A percentile compares a stretch with the other conserved stretches of the same genome.
Evolutionary conservation across 2,329 filamentous ascomycete genomes (phyloP).

Genomic region (Pseudophaeomoniella oleicola): DNA sequence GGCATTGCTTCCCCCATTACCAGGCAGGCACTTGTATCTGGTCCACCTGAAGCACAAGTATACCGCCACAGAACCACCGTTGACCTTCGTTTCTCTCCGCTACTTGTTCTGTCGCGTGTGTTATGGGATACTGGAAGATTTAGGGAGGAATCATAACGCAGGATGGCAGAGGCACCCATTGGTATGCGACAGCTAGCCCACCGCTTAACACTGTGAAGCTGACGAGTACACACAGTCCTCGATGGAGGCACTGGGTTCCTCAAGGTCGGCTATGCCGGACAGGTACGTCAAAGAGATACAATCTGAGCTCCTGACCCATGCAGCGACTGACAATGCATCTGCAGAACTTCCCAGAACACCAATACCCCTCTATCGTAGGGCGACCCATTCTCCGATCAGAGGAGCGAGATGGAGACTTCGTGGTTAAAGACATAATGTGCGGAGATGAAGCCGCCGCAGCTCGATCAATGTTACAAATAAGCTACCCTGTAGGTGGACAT

Average conservation of each 20-base stretch:
- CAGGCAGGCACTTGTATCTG: no score
- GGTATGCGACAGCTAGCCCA: constrained; percentile 18
- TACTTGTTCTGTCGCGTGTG: no score
- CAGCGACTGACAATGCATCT: constrained; percentile 1
- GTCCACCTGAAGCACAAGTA: no score
- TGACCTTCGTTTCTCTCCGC: neutral
- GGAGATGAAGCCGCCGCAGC: constrained; percentile 94
- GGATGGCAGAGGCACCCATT: constrained; percentile 35
- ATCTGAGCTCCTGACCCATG: constrained; percentile 1
- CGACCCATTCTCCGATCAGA: constrained; percentile 94
- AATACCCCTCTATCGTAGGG: constrained; percentile 96
- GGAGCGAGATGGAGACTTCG: constrained; percentile 60
- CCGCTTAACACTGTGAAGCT: constrained; percentile 11
- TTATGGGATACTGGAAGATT: neutral
- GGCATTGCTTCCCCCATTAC: neutral
- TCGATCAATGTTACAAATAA: constrained; percentile 94
- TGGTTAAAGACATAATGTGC: constrained; percentile 98
- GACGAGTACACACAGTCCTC: constrained; percentile 53
- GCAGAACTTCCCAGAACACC: constrained; percentile 96
- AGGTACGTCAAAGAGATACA: constrained; percentile 33
- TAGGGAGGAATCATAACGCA: constrained; percentile 5
- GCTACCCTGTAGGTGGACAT: constrained; percentile 57
- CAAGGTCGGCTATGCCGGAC: constrained; percentile 96
- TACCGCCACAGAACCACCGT: no score
- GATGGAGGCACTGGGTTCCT: constrained; percentile 99